A percentile compares a stretch with the other conserved stretches of the same genome.
phyloP scores from a whole-genome alignment of 2,329 filamentous ascomycete species.

The Penicillium sp. region DNA sequence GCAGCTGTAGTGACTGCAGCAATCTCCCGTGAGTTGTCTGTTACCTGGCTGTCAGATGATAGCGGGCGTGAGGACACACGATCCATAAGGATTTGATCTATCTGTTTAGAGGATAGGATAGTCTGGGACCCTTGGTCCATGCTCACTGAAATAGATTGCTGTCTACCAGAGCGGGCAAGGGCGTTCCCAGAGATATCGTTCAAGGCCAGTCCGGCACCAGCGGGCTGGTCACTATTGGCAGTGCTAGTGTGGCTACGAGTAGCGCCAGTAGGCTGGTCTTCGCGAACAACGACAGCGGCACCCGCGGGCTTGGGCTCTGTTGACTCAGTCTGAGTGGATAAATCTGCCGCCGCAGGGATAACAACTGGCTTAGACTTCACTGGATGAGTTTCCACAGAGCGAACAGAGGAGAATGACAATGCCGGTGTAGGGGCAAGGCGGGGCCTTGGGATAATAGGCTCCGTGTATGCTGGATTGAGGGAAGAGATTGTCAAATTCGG shows the following conservation, averaged over 20 bases:
- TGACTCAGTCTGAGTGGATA: constrained; percentile 20
- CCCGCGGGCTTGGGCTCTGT: constrained; percentile 16
- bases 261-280: constrained; percentile 56
- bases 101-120: constrained; percentile 67
- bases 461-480: constrained; percentile 22
- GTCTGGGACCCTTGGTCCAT: constrained; percentile 73
- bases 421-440: constrained; percentile 17
- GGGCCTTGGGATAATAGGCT: constrained; percentile 26
- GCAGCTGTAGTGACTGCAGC: constrained; percentile 11
- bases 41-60: constrained; percentile 27
- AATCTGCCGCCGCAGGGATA: constrained; percentile 13
- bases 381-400: constrained; percentile 41
- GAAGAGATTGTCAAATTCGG: constrained; percentile 25
- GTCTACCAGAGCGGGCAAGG: constrained; percentile 21
- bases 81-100: constrained; percentile 63
- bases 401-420: constrained; percentile 37
- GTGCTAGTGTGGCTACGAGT: constrained; percentile 28
- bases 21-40: constrained; percentile 19
- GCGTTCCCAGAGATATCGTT: constrained; percentile 56
- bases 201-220: constrained; percentile 44
- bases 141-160: constrained; percentile 36
- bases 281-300: constrained; percentile 48
- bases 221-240: constrained; percentile 22
- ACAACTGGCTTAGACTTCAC: constrained; percentile 30
- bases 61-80: constrained; percentile 36